Evolutionary conservation across 177 flowering plant species (phyloP).

Genomic region (Tripterygium wilfordii): DNA sequence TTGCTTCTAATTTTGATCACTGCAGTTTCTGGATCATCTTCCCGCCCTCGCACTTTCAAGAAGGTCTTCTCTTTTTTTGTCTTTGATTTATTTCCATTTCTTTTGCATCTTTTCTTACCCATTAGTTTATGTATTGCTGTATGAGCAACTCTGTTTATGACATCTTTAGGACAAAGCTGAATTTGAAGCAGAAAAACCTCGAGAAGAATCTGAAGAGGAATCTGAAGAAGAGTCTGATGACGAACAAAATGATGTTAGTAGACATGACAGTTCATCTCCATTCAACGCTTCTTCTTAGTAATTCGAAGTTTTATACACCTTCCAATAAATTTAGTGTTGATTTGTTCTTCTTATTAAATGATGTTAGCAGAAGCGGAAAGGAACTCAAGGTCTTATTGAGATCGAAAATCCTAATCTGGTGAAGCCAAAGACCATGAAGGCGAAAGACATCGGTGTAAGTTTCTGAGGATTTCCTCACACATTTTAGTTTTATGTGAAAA

Average conservation of each 20-base stretch:
- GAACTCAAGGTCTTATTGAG: slow-evolving; percentile 71
- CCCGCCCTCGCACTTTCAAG: slow-evolving; percentile 74
- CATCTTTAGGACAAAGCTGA: slow-evolving; percentile 60
- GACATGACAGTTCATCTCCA: neutral
- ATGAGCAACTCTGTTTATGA: neutral
- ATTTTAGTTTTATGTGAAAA: neutral
- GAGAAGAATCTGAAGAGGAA: slow-evolving; percentile 19
- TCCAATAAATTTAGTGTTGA: too few species aligned
- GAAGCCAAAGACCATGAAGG: slow-evolving; percentile 71
- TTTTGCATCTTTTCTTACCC: too few species aligned
- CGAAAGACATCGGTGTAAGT: slow-evolving; percentile 78
- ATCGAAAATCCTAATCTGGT: slow-evolving; percentile 83
- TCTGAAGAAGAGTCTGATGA: slow-evolving; percentile 8
- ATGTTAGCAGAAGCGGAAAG: slow-evolving; percentile 59
- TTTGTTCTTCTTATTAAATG: neutral
- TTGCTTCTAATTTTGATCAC: neutral
- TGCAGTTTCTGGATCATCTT: slow-evolving; percentile 72
- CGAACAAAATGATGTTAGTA: neutral
- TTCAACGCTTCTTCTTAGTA: neutral
- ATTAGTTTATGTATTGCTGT: neutral
- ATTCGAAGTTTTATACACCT: neutral
- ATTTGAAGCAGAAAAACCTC: slow-evolving; percentile 28
- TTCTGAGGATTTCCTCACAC: neutral
- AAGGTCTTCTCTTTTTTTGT: slow-evolving; percentile 26
- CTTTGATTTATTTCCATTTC: neutral